Evolutionary conservation across 1,284 basidiomycete species (phyloP), one percentile per base, ranked within the genome.

Genomic region (Chalciporus piperatoides): DNA sequence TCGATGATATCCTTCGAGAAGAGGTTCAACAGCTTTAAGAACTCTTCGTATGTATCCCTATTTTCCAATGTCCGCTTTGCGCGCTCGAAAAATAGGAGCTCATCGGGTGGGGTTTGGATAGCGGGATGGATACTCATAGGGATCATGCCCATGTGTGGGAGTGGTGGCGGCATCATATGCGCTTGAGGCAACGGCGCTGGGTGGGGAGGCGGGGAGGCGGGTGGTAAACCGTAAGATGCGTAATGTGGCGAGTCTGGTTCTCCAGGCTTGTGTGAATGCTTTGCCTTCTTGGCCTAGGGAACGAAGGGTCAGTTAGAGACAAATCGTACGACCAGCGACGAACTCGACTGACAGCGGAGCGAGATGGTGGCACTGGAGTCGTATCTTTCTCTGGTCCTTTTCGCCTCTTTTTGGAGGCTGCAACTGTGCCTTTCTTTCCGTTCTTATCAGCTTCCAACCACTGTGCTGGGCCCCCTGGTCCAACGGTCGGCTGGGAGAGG

Each of bases 31-130:
- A 92, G 71, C 68, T 90, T 91, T 54, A 92, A 75, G 72, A 92
- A 92, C 61, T 92, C 90, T 57, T 90, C 83, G 63, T 92, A 92
- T 17, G 80, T 80, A 37, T 83, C 77, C 53, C 81, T 81, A 66
- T 80, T 80, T 63, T 91, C 89, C 49, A 91, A 75, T 42, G 78
- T 76, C 60, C 84, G 85, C 71, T 86, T 88, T 67, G 93, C 90
- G 45, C 90, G 84, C 64, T 98, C 94, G 63, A 98, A 98, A 77
- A 98, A 98, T 11, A 89, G 75, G 21, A 96, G 79, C 63, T 97
- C 94, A 56, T 93, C 90, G n/a, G 85, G 80, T 2, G 85, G 78
- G 2, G 70, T 57, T 48, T 67, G 68, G 11, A 66, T 63, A 49
- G 59, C 51, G 36, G 60, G 41, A 51, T 65, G 61, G 52, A 62